Evolutionary conservation across 225 moss, liverwort and hornwort genomes (phyloP).

Genomic region (Physcomitrium patens): DNA sequence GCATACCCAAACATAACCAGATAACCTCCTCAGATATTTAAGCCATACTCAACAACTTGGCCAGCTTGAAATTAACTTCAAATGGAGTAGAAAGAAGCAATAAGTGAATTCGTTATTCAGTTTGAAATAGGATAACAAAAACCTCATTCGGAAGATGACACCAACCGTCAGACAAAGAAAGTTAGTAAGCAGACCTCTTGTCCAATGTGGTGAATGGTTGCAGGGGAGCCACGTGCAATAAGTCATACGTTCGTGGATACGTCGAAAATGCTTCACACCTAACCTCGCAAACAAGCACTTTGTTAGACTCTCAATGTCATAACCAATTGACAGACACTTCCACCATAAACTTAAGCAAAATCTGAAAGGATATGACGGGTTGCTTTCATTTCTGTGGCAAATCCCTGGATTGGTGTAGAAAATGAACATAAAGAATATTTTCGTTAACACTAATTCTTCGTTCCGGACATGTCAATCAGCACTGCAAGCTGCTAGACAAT

Average conservation of each 20-base stretch:
- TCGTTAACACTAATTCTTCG: neutral
- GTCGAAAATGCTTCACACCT: slow-evolving; percentile 87
- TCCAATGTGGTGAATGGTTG: slow-evolving; percentile 65
- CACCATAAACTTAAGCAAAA: neutral
- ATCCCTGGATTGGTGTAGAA: too few species aligned
- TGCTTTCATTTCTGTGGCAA: neutral
- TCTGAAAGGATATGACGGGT: neutral
- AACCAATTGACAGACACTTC: slow-evolving; percentile 4
- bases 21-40: neutral
- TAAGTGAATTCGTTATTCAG: neutral
- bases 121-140: slow-evolving; percentile 13
- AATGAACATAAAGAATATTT: neutral
- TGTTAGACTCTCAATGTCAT: slow-evolving; percentile 22
- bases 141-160: neutral
- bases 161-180: neutral
- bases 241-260: slow-evolving; percentile 76
- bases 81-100: neutral
- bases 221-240: slow-evolving; percentile 65
- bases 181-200: slow-evolving; percentile 43
- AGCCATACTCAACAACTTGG: neutral
- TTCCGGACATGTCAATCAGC: neutral
- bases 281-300: slow-evolving; percentile 29
- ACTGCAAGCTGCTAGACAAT: neutral
- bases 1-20: neutral
- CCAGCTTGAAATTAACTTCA: neutral